A percentile compares a stretch with the other conserved stretches of the same genome.
These are phyloP conservation scores for Cicer yamashitae DNA, from an alignment of 306 rosid genomes.

Conservation along the genomic window DNA sequence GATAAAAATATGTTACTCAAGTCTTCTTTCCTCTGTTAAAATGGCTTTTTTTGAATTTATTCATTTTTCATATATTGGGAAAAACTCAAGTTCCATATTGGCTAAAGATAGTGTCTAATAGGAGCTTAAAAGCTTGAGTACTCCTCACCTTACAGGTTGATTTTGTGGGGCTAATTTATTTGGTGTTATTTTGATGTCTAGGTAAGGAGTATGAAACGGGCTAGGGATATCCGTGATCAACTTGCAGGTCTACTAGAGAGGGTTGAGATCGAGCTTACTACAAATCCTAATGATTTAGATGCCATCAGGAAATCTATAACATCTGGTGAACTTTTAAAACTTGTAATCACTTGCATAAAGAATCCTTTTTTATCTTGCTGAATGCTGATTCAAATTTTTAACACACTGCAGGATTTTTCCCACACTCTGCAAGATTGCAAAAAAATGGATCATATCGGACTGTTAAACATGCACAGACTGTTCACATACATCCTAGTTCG, in stretches of 20 bases:
- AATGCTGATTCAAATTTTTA: conserved; percentile 36
- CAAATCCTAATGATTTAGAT: conserved; percentile 69
- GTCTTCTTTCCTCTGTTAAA: conserved; percentile 18
- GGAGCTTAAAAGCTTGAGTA: background rate
- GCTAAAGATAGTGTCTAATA: background rate
- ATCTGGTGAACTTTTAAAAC: conserved; percentile 62
- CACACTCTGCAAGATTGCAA: conserved; percentile 79
- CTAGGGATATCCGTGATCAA: conserved; percentile 93
- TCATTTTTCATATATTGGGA: conserved; percentile 8
- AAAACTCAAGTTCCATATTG: background rate
- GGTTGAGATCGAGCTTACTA: conserved; percentile 83
- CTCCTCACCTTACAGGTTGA: background rate
- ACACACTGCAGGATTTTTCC: conserved; percentile 73
- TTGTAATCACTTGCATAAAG: conserved; percentile 13
- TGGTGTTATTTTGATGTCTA: conserved; percentile 42
- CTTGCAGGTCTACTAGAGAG: conserved; percentile 91
- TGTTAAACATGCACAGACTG: conserved; percentile 81
- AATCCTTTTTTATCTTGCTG: conserved; percentile 12
- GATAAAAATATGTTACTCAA: conserved; percentile 14
- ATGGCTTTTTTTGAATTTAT: background rate
- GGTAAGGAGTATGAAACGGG: conserved; percentile 99
- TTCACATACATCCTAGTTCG: conserved; percentile 94
- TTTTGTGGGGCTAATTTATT: background rate
- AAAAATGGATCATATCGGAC: conserved; percentile 88
- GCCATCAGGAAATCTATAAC: conserved; percentile 85